Percentiles rank a stretch among this genome's conserved stretches.
phyloP scores from a whole-genome alignment of 805 yeast genomes.

The Suhomyces tanzawaensis region DNA sequence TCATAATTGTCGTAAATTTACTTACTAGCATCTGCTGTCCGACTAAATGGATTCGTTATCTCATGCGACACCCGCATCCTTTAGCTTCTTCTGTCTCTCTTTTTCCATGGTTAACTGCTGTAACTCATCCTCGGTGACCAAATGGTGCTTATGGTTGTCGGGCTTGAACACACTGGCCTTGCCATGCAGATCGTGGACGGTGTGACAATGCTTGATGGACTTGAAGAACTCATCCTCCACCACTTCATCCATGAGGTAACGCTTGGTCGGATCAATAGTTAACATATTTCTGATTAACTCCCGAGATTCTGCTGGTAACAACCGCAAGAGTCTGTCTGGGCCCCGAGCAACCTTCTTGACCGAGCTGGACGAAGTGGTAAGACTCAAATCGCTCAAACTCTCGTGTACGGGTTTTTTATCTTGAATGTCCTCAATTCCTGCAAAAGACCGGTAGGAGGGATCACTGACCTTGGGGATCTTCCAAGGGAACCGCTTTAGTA shows the following conservation, averaged over 20 bases:
- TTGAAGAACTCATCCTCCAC: conserved; percentile 56
- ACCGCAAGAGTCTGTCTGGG: conserved; percentile 37
- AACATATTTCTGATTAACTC: conserved; percentile 65
- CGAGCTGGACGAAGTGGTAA: conserved; percentile 4
- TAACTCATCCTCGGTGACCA: conserved; percentile 65
- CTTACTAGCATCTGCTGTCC: too few relatives aligned
- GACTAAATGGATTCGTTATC: too few relatives aligned
- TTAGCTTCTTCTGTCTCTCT: conserved; percentile 14
- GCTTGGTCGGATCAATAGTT: conserved; percentile 51
- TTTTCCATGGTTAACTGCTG: conserved; percentile 33
- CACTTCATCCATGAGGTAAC: conserved; percentile 60
- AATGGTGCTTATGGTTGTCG: conserved; percentile 58
- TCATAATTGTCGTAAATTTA: too few relatives aligned
- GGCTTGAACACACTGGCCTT: conserved; percentile 15
- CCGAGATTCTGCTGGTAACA: conserved; percentile 68
- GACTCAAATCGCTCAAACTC: conserved; percentile 3
- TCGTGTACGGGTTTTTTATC: not conserved
- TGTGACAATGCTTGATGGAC: conserved; percentile 54
- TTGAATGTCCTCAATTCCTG: conserved; percentile 19
- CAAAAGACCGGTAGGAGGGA: conserved; percentile 68
- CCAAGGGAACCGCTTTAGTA: conserved; percentile 90
- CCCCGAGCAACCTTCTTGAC: conserved; percentile 6
- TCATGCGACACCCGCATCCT: conserved; percentile 10
- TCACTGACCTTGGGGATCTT: conserved; percentile 80
- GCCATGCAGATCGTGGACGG: conserved; percentile 12